A percentile compares a stretch with the other conserved stretches of the same genome.
Evolutionary conservation across 2,329 filamentous ascomycete species (phyloP).

Genomic region (Pestalotiopsis fici): DNA sequence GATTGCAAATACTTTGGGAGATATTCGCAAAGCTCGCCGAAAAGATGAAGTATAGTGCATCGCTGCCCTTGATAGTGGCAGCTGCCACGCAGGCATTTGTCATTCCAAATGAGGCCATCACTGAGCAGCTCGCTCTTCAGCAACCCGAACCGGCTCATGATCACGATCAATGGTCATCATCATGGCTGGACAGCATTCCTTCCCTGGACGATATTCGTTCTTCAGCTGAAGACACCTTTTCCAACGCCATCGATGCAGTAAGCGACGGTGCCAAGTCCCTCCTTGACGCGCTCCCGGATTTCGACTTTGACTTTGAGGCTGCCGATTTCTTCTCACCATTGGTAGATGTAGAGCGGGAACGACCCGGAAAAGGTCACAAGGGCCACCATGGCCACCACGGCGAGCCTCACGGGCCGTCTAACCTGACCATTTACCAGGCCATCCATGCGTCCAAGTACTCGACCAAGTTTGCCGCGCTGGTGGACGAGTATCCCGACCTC

Average conservation of each 20-base stretch:
- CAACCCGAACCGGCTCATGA: conserved; percentile 13
- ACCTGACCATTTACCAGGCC: conserved; percentile 78
- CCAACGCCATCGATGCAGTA: conserved; percentile 15
- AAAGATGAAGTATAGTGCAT: conserved; percentile 23
- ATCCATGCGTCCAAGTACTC: conserved; percentile 77
- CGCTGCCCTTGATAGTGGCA: conserved; percentile 24
- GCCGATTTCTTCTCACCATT: conserved; percentile 18
- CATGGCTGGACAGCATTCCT: conserved; percentile 18
- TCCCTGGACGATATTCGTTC: conserved; percentile 17
- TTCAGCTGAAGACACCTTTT: conserved; percentile 13
- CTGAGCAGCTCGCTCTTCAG: conserved; percentile 22
- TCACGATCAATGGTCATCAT: conserved; percentile 5
- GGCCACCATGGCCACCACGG: conserved; percentile 21
- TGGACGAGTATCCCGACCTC: conserved; percentile 72
- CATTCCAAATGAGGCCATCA: conserved; percentile 29
- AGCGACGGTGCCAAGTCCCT: conserved; percentile 16
- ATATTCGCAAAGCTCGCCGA: background rate
- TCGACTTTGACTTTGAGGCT: conserved; percentile 12
- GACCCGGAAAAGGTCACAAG: conserved; percentile 3
- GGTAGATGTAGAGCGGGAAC: background rate
- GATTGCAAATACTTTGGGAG: background rate
- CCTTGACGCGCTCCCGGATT: conserved; percentile 13
- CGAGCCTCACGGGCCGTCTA: conserved; percentile 43
- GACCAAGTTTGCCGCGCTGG: conserved; percentile 73
- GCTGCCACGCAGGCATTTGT: conserved; percentile 20